These are phyloP conservation scores for Suillus occidentalis DNA, from an alignment of 768 basidiomycete species.

Conservation along the genomic window DNA sequence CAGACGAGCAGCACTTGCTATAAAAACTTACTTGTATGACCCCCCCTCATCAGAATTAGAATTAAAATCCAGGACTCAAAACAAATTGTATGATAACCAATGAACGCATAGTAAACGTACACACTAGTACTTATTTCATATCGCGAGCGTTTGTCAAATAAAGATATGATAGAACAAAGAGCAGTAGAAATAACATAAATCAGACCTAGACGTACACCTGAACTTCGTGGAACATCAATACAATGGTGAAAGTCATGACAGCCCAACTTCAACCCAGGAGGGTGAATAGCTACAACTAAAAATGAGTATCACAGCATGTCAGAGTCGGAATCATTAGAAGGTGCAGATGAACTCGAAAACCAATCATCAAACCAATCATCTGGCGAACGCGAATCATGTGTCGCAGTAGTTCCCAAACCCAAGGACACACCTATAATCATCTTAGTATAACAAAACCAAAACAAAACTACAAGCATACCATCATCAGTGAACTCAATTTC, in stretches of 20 bases:
- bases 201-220: neutral
- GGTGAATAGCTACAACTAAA: neutral
- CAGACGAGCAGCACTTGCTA: no score
- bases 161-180: neutral
- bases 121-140: neutral
- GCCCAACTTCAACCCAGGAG: neutral
- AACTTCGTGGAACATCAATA: neutral
- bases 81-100: no score
- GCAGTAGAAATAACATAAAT: neutral
- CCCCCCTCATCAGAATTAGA: no score
- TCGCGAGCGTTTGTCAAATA: neutral
- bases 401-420: neutral
- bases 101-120: no score
- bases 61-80: no score
- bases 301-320: neutral
- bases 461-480: no score
- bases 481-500: no score
- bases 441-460: neutral
- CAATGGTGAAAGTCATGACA: neutral
- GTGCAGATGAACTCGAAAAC: neutral
- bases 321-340: neutral
- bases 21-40: no score
- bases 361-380: neutral
- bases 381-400: neutral
- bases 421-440: neutral